Conservation (phyloP, 169 alveolate genomes). For the Eimeria acervulina region DNA sequence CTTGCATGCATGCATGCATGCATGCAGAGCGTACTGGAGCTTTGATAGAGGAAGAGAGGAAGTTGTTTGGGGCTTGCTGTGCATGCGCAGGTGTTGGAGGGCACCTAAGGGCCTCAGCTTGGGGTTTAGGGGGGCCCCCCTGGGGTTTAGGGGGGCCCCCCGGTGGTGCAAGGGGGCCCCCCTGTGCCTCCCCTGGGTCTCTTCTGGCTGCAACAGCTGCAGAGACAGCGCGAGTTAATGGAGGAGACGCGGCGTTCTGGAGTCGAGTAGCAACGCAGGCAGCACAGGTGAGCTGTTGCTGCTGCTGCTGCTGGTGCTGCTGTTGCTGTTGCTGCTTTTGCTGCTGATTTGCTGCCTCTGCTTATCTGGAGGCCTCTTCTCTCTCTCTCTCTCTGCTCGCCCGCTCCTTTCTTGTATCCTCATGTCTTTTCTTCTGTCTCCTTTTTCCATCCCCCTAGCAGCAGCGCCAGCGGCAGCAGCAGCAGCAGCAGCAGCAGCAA, state of each 20-base stretch:
- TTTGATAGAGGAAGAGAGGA: no score
- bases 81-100: not conserved
- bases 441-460: not conserved
- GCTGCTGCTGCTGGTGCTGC: not conserved
- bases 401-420: not conserved
- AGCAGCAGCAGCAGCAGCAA: no score
- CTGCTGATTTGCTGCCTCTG: not conserved
- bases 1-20: not conserved
- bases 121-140: not conserved
- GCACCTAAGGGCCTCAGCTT: not conserved
- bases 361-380: not conserved
- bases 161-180: not conserved
- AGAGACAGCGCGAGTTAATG: not conserved
- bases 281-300: slow-evolving; percentile 16
- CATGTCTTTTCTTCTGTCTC: not conserved
- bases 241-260: slow-evolving; percentile 18
- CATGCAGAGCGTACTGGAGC: not conserved
- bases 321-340: not conserved
- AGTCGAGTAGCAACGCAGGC: not conserved
- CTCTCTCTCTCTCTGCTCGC: not conserved
- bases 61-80: not conserved
- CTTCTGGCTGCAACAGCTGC: slow-evolving; percentile 13
- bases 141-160: not conserved
- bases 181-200: not conserved
- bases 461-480: no score